phyloP scores from a whole-genome alignment of 331 rosid species.

The Ulmus americana region DNA sequence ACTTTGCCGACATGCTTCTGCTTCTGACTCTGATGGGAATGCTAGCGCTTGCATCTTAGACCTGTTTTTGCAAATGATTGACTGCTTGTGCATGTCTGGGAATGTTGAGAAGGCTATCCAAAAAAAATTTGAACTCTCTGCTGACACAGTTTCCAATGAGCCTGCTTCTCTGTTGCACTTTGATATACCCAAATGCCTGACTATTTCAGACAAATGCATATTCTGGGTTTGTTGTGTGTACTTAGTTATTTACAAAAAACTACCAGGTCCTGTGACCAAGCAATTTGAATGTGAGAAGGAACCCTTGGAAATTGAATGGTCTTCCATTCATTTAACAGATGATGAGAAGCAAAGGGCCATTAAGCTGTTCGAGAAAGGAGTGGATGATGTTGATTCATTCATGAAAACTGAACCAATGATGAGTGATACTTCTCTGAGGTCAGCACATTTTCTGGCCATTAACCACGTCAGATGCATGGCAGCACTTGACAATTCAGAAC shows the following conservation, averaged over 20 bases:
- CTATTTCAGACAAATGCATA: slow-evolving; percentile 81
- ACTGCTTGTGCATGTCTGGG: slow-evolving; percentile 82
- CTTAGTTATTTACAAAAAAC: slow-evolving; percentile 84
- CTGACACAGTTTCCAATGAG: slow-evolving; percentile 39
- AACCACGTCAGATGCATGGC: slow-evolving; percentile 71
- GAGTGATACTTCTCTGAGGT: slow-evolving; percentile 42
- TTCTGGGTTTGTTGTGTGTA: slow-evolving; percentile 90
- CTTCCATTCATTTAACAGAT: slow-evolving; percentile 39
- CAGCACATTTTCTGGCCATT: slow-evolving; percentile 65
- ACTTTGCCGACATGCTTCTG: slow-evolving; percentile 48
- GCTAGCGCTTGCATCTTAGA: slow-evolving; percentile 81
- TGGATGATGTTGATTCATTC: slow-evolving; percentile 40
- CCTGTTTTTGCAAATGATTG: slow-evolving; percentile 81
- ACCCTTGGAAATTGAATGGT: slow-evolving; percentile 74
- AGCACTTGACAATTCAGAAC: slow-evolving; percentile 53
- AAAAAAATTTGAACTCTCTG: slow-evolving; percentile 44
- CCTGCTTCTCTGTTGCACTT: slow-evolving; percentile 39
- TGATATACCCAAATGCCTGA: slow-evolving; percentile 65
- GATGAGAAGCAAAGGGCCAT: slow-evolving; percentile 63
- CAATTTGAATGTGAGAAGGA: slow-evolving; percentile 84
- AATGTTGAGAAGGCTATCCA: slow-evolving; percentile 69
- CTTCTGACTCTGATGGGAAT: slow-evolving; percentile 38
- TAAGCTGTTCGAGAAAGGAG: slow-evolving; percentile 57
- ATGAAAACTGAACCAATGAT: slow-evolving; percentile 45
- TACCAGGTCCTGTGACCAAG: slow-evolving; percentile 67